phyloP scores from a whole-genome alignment of 2,329 filamentous ascomycete genomes.

The Penicillium sclerotiorum region DNA sequence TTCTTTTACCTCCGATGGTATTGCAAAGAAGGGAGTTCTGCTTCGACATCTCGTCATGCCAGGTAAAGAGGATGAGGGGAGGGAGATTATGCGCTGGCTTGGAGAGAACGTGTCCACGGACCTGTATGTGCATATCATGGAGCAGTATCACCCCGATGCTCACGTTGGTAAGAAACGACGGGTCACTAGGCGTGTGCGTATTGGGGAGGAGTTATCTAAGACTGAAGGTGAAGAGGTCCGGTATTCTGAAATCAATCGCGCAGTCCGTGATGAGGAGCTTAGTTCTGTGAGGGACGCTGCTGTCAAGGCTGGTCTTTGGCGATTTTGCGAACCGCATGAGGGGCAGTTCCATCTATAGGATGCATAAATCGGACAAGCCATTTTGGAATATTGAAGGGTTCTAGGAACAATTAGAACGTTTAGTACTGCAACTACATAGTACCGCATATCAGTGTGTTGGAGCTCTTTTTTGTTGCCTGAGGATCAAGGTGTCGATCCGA shows the following conservation, averaged over 20 bases:
- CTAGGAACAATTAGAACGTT: too few species aligned
- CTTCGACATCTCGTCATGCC: conserved; percentile 85
- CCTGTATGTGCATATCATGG: conserved; percentile 84
- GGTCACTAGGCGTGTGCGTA: conserved; percentile 30
- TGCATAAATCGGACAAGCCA: neutral
- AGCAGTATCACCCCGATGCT: conserved; percentile 80
- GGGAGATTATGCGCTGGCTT: conserved; percentile 74
- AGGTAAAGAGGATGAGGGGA: conserved; percentile 72
- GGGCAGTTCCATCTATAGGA: conserved; percentile 22
- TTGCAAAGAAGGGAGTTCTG: conserved; percentile 75
- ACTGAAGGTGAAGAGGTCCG: conserved; percentile 53
- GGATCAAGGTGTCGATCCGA: too few species aligned
- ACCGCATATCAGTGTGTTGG: too few species aligned
- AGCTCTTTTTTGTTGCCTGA: too few species aligned
- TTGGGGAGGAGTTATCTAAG: conserved; percentile 18
- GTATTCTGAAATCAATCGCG: conserved; percentile 79
- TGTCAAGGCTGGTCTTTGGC: conserved; percentile 72
- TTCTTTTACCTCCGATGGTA: conserved; percentile 77
- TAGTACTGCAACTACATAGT: too few species aligned
- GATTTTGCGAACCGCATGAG: conserved; percentile 69
- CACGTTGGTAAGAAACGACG: conserved; percentile 73
- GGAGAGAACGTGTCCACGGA: conserved; percentile 72
- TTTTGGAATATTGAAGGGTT: too few species aligned
- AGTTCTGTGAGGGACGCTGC: conserved; percentile 68
- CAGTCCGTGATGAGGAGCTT: conserved; percentile 66